These are phyloP conservation scores for Pseudogymnoascus pannorum DNA, from an alignment of 2,329 filamentous ascomycete species.

Conservation along the genomic window DNA sequence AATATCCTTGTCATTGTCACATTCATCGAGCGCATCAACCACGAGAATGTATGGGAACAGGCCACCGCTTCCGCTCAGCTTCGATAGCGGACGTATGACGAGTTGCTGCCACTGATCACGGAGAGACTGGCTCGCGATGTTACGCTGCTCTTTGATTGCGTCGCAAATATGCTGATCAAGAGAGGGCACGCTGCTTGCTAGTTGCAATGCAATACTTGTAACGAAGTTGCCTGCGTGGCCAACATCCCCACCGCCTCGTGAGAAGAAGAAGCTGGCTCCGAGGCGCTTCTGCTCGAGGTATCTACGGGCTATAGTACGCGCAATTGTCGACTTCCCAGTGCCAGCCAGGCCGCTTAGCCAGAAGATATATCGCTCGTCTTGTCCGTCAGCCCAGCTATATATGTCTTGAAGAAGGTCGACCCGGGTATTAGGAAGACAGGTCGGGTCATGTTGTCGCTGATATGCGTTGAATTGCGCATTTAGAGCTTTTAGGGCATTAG, in stretches of 20 bases:
- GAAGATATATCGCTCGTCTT: conserved; percentile 9
- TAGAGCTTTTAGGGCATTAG: too few relatives aligned
- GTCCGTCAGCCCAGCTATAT: conserved; percentile 2
- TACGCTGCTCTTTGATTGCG: conserved; percentile 12
- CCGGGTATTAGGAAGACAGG: neutral
- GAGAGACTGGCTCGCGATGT: conserved; percentile 23
- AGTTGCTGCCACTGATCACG: conserved; percentile 37
- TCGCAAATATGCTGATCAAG: conserved; percentile 14
- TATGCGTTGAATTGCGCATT: neutral
- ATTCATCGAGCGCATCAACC: conserved; percentile 29
- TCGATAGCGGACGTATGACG: conserved; percentile 29
- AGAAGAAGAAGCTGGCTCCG: conserved; percentile 28
- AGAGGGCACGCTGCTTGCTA: conserved; percentile 18
- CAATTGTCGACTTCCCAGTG: conserved; percentile 32
- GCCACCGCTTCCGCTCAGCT: too few relatives aligned
- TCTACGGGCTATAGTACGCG: conserved; percentile 27
- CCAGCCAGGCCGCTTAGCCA: conserved; percentile 29
- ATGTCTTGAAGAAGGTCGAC: conserved; percentile 6
- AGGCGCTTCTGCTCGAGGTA: conserved; percentile 18
- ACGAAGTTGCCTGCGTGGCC: conserved; percentile 28
- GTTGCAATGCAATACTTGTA: conserved; percentile 26
- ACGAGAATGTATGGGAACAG: conserved; percentile 22
- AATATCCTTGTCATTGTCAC: conserved; percentile 19
- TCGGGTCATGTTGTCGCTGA: neutral
- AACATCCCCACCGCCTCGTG: conserved; percentile 19